Conservation (phyloP, 768 basidiomycete species). For the Amyloporia xantha region DNA sequence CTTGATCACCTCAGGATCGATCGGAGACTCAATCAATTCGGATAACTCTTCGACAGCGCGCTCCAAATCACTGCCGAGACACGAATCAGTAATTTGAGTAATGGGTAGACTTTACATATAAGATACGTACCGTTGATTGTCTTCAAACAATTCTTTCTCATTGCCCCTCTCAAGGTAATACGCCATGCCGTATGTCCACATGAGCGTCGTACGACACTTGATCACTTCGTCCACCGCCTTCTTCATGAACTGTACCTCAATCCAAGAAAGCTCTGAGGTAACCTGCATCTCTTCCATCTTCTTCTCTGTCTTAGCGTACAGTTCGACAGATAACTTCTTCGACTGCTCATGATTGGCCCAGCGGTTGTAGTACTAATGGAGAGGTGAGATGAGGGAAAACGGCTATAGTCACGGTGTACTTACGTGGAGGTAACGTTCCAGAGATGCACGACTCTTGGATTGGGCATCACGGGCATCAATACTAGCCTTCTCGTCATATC, state of each 20-base stretch:
- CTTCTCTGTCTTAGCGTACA: slow-evolving; percentile 95
- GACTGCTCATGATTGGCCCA: slow-evolving; percentile 99
- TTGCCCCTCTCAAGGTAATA: slow-evolving; percentile 91
- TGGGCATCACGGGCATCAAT: slow-evolving; percentile 89
- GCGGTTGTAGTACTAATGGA: slow-evolving; percentile 88
- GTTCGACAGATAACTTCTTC: slow-evolving; percentile 89
- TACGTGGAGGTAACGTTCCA: slow-evolving; percentile 95
- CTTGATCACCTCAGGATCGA: slow-evolving; percentile 80
- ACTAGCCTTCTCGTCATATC: slow-evolving; percentile 89
- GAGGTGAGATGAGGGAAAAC: background rate
- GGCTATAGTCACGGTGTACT: slow-evolving; percentile 24
- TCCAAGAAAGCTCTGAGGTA: slow-evolving; percentile 89
- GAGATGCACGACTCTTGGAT: slow-evolving; percentile 79
- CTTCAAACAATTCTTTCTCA: slow-evolving; percentile 92
- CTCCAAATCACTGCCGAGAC: slow-evolving; percentile 72
- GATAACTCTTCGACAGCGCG: slow-evolving; percentile 92
- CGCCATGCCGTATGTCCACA: slow-evolving; percentile 99
- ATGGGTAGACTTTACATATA: background rate
- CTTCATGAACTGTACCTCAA: slow-evolving; percentile 98
- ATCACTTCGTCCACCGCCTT: slow-evolving; percentile 92
- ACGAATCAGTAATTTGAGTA: slow-evolving; percentile 2
- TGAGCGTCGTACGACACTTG: slow-evolving; percentile 89
- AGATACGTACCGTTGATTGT: slow-evolving; percentile 76
- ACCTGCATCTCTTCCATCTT: slow-evolving; percentile 99
- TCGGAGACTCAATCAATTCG: slow-evolving; percentile 85